Evolutionary conservation across 306 rosid genomes (phyloP).

Genomic region (Mimosa bimucronata): DNA sequence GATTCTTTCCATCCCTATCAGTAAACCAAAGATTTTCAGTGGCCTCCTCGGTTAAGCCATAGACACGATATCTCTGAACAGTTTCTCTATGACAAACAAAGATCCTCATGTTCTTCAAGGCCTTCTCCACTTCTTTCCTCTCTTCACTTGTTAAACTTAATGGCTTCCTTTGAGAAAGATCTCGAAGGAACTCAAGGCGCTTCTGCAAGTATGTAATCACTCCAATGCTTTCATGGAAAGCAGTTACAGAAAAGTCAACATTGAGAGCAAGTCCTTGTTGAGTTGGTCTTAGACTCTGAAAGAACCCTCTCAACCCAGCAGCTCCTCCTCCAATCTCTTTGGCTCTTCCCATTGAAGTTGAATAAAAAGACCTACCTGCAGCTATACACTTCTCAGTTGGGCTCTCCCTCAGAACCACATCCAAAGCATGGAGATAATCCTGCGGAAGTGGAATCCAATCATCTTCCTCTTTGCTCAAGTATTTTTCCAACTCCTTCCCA

Average conservation of each 20-base stretch:
- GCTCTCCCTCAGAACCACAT: constrained; percentile 86
- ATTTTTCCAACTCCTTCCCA: constrained; percentile 70
- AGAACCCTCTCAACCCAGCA: constrained; percentile 93
- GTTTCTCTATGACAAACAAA: constrained; percentile 98
- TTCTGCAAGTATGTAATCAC: constrained; percentile 89
- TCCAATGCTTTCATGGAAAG: constrained; percentile 96
- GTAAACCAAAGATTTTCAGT: constrained; percentile 93
- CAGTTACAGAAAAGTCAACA: constrained; percentile 90
- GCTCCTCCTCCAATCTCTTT: constrained; percentile 96
- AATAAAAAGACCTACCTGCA: constrained; percentile 84
- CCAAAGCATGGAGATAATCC: constrained; percentile 96
- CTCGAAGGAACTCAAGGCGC: constrained; percentile 79
- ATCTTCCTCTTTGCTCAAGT: constrained; percentile 78
- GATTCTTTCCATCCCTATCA: constrained; percentile 82
- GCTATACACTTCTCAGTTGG: constrained; percentile 83
- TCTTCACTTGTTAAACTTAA: constrained; percentile 61
- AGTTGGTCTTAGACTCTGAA: constrained; percentile 96
- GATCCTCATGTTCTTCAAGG: constrained; percentile 84
- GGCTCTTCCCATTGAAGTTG: constrained; percentile 81
- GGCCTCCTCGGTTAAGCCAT: constrained; percentile 84
- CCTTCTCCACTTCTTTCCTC: constrained; percentile 85
- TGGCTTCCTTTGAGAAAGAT: constrained; percentile 77
- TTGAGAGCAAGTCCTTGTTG: constrained; percentile 97
- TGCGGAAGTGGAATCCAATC: constrained; percentile 94
- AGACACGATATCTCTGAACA: constrained; percentile 87